Conservation (phyloP, 805 yeast genomes). For the Sugiyamaella qingdaonensis region DNA sequence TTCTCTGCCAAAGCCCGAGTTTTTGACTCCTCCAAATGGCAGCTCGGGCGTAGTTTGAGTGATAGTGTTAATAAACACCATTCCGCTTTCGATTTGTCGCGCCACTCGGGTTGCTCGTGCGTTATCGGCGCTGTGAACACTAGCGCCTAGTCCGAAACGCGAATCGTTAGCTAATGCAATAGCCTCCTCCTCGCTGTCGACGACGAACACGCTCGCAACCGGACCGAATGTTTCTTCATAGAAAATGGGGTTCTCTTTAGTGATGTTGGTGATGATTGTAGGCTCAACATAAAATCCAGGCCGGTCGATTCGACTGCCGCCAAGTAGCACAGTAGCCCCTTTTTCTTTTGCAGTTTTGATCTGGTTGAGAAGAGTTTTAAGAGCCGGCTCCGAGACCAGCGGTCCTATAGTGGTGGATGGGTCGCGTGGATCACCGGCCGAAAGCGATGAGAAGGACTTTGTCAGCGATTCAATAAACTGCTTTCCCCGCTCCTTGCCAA, state of each 20-base stretch:
- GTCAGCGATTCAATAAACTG: background rate
- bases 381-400: constrained; percentile 36
- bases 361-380: constrained; percentile 31
- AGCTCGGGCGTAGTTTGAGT: constrained; percentile 51
- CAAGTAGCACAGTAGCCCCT: constrained; percentile 49
- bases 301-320: constrained; percentile 53
- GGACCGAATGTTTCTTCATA: constrained; percentile 67
- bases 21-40: constrained; percentile 62
- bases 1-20: constrained; percentile 69
- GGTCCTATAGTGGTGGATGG: constrained; percentile 48
- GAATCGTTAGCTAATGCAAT: constrained; percentile 51
- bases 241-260: constrained; percentile 47
- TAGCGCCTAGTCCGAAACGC: constrained; percentile 56
- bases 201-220: constrained; percentile 52
- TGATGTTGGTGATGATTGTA: constrained; percentile 48
- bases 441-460: constrained; percentile 28
- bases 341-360: constrained; percentile 49
- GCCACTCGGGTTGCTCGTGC: constrained; percentile 49
- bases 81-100: constrained; percentile 58
- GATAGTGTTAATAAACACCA: constrained; percentile 61
- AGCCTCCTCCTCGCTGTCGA: constrained; percentile 52
- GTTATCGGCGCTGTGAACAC: constrained; percentile 51
- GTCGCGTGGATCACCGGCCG: constrained; percentile 56
- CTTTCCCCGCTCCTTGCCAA: constrained; percentile 9
- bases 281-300: constrained; percentile 47